Conservation (phyloP, 495 filamentous ascomycete genomes). For the Penicillium lividum region DNA sequence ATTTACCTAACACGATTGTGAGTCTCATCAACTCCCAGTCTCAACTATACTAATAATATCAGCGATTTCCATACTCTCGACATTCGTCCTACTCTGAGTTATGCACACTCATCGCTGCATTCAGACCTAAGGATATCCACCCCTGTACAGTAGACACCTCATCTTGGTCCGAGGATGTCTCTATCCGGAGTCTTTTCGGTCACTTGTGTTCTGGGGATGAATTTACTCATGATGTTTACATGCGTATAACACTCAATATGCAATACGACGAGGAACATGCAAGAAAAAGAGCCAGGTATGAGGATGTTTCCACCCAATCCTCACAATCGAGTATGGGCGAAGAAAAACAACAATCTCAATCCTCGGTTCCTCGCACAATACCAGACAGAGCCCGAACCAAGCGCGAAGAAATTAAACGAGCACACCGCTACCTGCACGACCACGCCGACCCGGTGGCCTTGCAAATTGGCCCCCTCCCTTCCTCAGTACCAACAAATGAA, state of each 20-base stretch:
- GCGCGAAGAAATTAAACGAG: slow-evolving; percentile 29
- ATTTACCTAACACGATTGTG: slow-evolving; percentile 28
- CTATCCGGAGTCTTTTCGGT: slow-evolving; percentile 70
- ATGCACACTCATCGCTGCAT: slow-evolving; percentile 64
- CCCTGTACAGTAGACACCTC: slow-evolving; percentile 76
- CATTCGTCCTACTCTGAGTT: slow-evolving; percentile 87
- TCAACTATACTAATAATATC: slow-evolving; percentile 6
- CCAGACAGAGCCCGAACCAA: slow-evolving; percentile 14
- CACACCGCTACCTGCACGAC: slow-evolving; percentile 30
- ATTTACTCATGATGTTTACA: slow-evolving; percentile 69
- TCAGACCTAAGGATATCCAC: slow-evolving; percentile 75
- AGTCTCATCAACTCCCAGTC: slow-evolving; percentile 8
- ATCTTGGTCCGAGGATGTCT: slow-evolving; percentile 62
- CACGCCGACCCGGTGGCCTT: slow-evolving; percentile 20
- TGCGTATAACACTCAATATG: slow-evolving; percentile 42
- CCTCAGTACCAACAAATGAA: slow-evolving; percentile 28
- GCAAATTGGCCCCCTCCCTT: slow-evolving; percentile 35
- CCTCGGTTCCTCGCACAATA: neutral
- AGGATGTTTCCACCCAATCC: slow-evolving; percentile 28
- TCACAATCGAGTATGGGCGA: slow-evolving; percentile 13
- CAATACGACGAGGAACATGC: slow-evolving; percentile 22
- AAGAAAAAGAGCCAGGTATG: slow-evolving; percentile 30
- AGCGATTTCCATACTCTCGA: slow-evolving; percentile 81
- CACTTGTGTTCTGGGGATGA: slow-evolving; percentile 58
- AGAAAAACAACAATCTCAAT: neutral